Base-by-base conservation (phyloP, 805 yeast species). In the Hanseniaspora singularis region DNA sequence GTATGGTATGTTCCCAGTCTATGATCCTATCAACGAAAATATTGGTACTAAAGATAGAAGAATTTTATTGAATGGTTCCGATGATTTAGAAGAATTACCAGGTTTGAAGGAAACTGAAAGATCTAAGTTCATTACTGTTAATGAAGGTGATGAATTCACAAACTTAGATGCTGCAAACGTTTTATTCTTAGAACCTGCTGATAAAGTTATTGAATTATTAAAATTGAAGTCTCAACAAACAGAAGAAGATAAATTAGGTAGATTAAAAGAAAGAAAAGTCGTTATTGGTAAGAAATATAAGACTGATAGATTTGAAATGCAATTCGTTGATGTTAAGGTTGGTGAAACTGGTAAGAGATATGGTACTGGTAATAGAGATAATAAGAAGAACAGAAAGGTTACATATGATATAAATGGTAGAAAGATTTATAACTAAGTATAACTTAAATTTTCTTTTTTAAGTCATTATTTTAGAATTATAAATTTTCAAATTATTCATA, bases 71-170 rank as follows among this genome's bases (percentile, higher is more conserved):
- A 39, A 34, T 16, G 50, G 52, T 37, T 58, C 77, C 9, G 95
- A 88, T 58, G 83, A 86, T 60, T 69, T 87, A 59, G 82, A 95
- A n/a, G 96, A 89, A 69, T 84, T 88, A 68, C 96, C 96, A 28
- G 77, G 83, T 43, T 95, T 95, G 27, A 73, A 77, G 53, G 84
- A 81, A 64, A 82, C 95, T 2, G 69, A 80, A 52, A 77, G 77
- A 52, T 85, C 94, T 53, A 71, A 89, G 53, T 88, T 88, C 68
- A 65, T 85, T 59, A 81, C 94, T 11, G 79, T 89, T 61, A 89
- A 95, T 9, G 98, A 89, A 65, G 79, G 87, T 23, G 94, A 87
- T 66, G 95, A 95, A 9, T 88, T 89, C 61, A 96, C 96, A 6
- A 95, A 96, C 4, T 72, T 87, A 5, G 97, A 92, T 59, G 96